These are phyloP conservation scores for Melampsora americana DNA, from an alignment of 1,284 basidiomycete species.

Conservation along the genomic window DNA sequence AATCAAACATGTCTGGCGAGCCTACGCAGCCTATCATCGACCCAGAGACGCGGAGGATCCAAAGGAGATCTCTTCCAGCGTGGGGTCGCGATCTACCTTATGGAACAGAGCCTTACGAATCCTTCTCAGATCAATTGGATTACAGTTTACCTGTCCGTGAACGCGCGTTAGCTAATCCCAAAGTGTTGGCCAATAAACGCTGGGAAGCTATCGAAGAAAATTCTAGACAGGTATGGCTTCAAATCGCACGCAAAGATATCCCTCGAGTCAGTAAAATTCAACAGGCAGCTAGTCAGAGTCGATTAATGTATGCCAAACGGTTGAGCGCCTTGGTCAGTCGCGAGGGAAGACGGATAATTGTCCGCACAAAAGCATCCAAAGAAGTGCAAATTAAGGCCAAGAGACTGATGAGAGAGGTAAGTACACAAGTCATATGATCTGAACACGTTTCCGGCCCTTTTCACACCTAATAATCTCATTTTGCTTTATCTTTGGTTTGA, in stretches of 20 bases:
- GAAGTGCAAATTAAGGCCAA: slow-evolving; percentile 83
- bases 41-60: slow-evolving; percentile 20
- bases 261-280: slow-evolving; percentile 54
- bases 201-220: slow-evolving; percentile 50
- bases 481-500: background rate
- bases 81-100: slow-evolving; percentile 43
- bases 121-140: slow-evolving; percentile 25
- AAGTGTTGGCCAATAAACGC: slow-evolving; percentile 39
- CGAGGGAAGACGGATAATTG: slow-evolving; percentile 76
- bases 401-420: slow-evolving; percentile 66
- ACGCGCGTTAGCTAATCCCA: slow-evolving; percentile 36
- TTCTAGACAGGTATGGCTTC: slow-evolving; percentile 53
- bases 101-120: slow-evolving; percentile 35
- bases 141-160: slow-evolving; percentile 29
- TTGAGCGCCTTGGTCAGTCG: slow-evolving; percentile 72
- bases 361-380: slow-evolving; percentile 77
- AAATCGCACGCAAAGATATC: slow-evolving; percentile 53
- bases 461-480: background rate
- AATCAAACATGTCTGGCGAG: slow-evolving; percentile 3
- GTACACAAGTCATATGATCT: slow-evolving; percentile 49
- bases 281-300: slow-evolving; percentile 51
- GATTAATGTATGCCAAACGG: slow-evolving; percentile 66
- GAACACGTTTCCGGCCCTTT: background rate
- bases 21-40: slow-evolving; percentile 3
- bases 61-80: slow-evolving; percentile 27